Evolutionary conservation across 2,329 filamentous ascomycete species (phyloP).

Genomic region (Aspergillus proliferans): DNA sequence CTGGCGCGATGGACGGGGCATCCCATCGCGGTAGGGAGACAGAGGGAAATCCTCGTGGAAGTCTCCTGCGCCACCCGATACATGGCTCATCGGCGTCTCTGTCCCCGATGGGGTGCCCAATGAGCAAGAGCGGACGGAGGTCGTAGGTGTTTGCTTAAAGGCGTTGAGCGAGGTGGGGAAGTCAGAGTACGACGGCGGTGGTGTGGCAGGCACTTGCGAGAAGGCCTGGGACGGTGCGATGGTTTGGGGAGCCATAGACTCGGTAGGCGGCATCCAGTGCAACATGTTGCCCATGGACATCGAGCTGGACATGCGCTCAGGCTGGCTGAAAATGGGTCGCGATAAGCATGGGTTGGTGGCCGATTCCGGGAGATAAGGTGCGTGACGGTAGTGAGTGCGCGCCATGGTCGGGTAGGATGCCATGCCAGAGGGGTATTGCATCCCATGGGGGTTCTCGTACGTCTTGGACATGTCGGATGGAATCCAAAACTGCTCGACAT

Average conservation of each 20-base stretch:
- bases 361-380: constrained; percentile 32
- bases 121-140: constrained; percentile 30
- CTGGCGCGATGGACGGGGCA: constrained; percentile 25
- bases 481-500: constrained; percentile 33
- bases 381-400: constrained; percentile 28
- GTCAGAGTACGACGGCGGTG: constrained; percentile 33
- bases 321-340: constrained; percentile 33
- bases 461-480: constrained; percentile 31
- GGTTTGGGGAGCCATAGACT: constrained; percentile 30
- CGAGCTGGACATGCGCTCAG: constrained; percentile 28
- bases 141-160: constrained; percentile 33
- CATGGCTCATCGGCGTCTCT: constrained; percentile 30
- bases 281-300: constrained; percentile 34
- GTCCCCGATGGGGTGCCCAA: constrained; percentile 29
- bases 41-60: constrained; percentile 30
- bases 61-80: constrained; percentile 28
- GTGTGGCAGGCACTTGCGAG: constrained; percentile 26
- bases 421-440: constrained; percentile 30
- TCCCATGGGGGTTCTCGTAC: constrained; percentile 22
- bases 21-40: constrained; percentile 28
- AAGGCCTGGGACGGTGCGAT: constrained; percentile 32
- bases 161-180: constrained; percentile 28
- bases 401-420: constrained; percentile 30
- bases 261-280: constrained; percentile 29
- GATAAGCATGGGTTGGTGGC: constrained; percentile 34